Evolutionary conservation across 2,329 filamentous ascomycete genomes (phyloP).

Genomic region (Ophiostoma australiae): DNA sequence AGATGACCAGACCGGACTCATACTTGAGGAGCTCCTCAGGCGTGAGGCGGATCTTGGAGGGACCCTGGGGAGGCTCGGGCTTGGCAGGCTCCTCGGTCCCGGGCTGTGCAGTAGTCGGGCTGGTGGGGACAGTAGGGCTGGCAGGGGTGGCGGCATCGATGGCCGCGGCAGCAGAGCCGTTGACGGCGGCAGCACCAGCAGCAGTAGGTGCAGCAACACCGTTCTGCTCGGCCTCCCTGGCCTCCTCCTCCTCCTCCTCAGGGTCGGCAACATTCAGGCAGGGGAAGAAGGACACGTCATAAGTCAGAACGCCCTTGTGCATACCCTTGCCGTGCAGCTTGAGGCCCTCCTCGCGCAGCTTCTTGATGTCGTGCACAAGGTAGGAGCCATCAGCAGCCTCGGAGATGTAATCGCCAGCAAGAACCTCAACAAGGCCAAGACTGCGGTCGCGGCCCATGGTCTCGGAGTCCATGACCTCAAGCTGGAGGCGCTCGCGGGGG

Average conservation of each 20-base stretch:
- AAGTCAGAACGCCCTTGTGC: constrained; percentile 74
- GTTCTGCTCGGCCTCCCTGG: constrained; percentile 36
- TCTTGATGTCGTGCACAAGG: constrained; percentile 70
- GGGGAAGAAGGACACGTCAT: constrained; percentile 85
- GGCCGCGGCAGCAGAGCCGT: constrained; percentile 31
- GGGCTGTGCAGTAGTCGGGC: constrained; percentile 11
- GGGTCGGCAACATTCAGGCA: constrained; percentile 83
- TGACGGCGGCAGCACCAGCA: constrained; percentile 32
- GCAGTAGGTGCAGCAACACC: neutral
- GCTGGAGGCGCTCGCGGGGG: constrained; percentile 70
- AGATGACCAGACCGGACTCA: constrained; percentile 88
- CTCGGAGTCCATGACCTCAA: constrained; percentile 97
- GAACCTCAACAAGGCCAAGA: constrained; percentile 73
- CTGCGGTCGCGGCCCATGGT: constrained; percentile 85
- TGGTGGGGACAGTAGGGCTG: constrained; percentile 3
- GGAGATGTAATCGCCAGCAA: constrained; percentile 70
- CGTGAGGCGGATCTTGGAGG: constrained; percentile 72
- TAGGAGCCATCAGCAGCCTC: constrained; percentile 79
- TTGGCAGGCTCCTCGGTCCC: constrained; percentile 22
- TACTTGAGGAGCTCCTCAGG: constrained; percentile 77
- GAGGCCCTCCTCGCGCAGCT: constrained; percentile 60
- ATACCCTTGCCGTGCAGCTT: constrained; percentile 67
- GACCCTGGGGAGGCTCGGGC: constrained; percentile 44
- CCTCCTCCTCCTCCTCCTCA: constrained; percentile 67
- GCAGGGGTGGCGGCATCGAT: constrained; percentile 39